Conservation (phyloP, 23 red algal species). For the Gracilaria gracilis region DNA sequence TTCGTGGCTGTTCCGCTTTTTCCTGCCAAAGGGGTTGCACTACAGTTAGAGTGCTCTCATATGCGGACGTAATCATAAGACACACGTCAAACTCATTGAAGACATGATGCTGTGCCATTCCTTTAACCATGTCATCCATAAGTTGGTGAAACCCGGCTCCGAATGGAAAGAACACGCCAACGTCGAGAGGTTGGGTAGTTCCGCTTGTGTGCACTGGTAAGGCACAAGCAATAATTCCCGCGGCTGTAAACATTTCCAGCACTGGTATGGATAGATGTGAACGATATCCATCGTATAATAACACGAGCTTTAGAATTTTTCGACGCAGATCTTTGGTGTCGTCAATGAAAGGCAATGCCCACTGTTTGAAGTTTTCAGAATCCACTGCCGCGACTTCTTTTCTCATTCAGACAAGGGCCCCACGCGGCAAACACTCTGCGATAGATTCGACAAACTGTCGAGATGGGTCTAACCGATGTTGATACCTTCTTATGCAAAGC, state of each 20-base stretch:
- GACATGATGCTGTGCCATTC: conserved; percentile 3
- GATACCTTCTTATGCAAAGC: too few relatives aligned
- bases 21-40: too few relatives aligned
- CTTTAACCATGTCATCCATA: too few relatives aligned
- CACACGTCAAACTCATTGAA: not conserved
- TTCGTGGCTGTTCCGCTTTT: too few relatives aligned
- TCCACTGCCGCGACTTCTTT: not conserved
- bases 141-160: not conserved
- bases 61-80: too few relatives aligned
- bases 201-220: too few relatives aligned
- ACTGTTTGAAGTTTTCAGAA: not conserved
- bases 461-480: too few relatives aligned
- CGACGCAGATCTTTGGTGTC: not conserved
- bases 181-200: too few relatives aligned
- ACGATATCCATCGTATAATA: conserved; percentile 28
- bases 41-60: too few relatives aligned
- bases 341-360: not conserved
- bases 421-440: not conserved
- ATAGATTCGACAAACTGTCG: not conserved
- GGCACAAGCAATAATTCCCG: conserved; percentile 20
- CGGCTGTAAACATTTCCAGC: not conserved
- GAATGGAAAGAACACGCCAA: conserved; percentile 20
- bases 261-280: conserved; percentile 3
- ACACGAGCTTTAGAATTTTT: not conserved
- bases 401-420: not conserved